Base-by-base conservation (phyloP, 768 basidiomycete genomes). In the Lactarius hatsudake region DNA sequence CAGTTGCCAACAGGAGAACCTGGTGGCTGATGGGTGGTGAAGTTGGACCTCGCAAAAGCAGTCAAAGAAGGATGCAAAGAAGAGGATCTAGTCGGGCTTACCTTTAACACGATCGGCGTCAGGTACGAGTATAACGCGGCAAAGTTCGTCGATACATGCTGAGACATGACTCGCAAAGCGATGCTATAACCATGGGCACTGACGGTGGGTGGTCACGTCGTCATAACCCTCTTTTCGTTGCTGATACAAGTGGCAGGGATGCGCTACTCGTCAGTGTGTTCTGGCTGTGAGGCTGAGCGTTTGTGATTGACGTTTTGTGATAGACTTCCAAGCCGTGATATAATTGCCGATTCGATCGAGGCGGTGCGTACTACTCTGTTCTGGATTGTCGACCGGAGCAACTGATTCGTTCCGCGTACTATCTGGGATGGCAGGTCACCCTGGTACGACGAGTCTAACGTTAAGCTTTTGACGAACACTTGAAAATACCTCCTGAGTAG, bases 261-360 rank as follows among this genome's bases (percentile, higher is more conserved):
- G 91, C 83, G 90, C 72, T 94, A 93, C 74, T 93, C 91, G 90
- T 91, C 71, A 71, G 89, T 81, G 20, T 67, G 54, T 32, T 23
- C 48, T 51, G 1, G 48, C 23, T 18, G 53, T 36, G 17, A 48
- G n/a, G 12, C 20, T 23, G 36, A 23, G 15, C 45, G 34, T 42
- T 32, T 38, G 3, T 42, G 43, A 36, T 20, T 51, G 51, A 51
- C 45, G 59, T 45, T 32, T 57, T 62, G 65, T 28, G 32, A 38
- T 70, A 92, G 91, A 53, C 81, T 96, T 51, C 93, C 93, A 15
- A 91, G 86, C 79, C 89, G 93, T 59, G 93, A 96, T 74, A 77
- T 95, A 60, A 96, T 96, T 65, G 93, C 94, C 18, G 93, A 94
- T 73, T 93, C 92, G 17, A 87, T 94, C 66, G 93, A 94, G 79